phyloP scores from a whole-genome alignment of 2,329 filamentous ascomycete genomes.

The Botrytis byssoidea region DNA sequence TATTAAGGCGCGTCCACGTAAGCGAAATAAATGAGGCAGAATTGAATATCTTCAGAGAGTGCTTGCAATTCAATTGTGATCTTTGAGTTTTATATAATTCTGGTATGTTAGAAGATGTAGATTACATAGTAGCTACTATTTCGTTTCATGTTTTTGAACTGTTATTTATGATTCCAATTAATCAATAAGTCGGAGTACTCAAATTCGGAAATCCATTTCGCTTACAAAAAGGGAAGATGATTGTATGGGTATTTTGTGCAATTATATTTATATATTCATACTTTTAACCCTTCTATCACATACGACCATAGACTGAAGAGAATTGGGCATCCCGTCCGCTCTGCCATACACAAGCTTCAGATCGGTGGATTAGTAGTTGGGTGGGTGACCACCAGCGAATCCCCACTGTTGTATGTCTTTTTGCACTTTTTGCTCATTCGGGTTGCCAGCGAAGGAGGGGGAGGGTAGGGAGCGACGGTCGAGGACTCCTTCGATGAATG shows the following conservation, averaged over 20 bases:
- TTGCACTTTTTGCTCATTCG: not conserved
- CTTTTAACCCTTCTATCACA: fast-evolving
- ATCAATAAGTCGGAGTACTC: too few species aligned
- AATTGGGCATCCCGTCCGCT: not conserved
- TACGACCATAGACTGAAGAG: not conserved
- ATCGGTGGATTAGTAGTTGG: not conserved
- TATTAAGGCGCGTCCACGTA: not conserved
- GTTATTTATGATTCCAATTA: too few species aligned
- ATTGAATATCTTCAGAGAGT: not conserved
- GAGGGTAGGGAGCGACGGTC: too few species aligned
- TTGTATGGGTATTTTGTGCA: not conserved
- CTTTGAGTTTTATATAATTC: too few species aligned
- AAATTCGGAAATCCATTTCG: too few species aligned
- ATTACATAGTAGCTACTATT: too few species aligned
- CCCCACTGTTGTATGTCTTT: not conserved
- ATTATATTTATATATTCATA: fast-evolving
- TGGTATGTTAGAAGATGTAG: too few species aligned
- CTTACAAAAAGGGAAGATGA: not conserved
- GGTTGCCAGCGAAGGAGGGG: not conserved
- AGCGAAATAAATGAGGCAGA: too few species aligned
- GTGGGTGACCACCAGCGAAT: not conserved
- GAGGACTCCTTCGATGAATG: not conserved
- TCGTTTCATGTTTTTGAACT: too few species aligned
- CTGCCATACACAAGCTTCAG: not conserved
- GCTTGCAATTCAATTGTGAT: too few species aligned